Conservation (phyloP, 169 alveolate genomes). For the Cardiosporidium cionae region DNA sequence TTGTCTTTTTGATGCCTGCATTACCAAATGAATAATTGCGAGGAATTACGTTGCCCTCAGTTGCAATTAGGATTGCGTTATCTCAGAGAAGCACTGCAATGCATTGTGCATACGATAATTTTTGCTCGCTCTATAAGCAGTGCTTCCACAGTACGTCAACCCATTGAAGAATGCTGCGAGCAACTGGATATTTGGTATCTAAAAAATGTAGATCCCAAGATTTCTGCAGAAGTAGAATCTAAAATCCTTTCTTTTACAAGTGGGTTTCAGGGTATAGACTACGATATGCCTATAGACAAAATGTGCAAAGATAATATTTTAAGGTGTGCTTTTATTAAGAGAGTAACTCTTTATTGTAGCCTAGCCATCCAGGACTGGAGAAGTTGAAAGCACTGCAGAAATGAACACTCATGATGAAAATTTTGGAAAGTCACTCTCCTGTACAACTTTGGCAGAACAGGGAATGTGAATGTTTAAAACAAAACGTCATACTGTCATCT, state of each 20-base stretch:
- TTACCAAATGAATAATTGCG: neutral
- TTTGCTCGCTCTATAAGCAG: neutral
- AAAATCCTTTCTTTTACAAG: neutral
- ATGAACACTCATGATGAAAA: too few species aligned
- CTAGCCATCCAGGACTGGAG: too few species aligned
- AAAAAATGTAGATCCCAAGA: neutral
- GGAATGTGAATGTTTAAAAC: too few species aligned
- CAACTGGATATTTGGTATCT: neutral
- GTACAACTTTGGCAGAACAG: too few species aligned
- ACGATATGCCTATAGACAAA: too few species aligned
- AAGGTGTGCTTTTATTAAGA: too few species aligned
- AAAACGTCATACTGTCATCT: too few species aligned
- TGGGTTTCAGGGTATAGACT: neutral
- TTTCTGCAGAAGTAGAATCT: neutral
- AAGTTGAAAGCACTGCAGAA: too few species aligned
- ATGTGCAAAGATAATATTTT: too few species aligned
- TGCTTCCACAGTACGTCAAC: neutral
- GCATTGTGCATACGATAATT: neutral
- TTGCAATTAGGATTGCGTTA: neutral
- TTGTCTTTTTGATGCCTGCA: too few species aligned
- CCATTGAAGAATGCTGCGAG: neutral
- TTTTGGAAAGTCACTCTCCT: too few species aligned
- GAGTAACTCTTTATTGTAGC: too few species aligned
- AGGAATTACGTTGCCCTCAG: neutral
- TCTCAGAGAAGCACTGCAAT: neutral